Evolutionary conservation across 2,329 filamentous ascomycete genomes (phyloP).

Genomic region (Lachnellula occidentalis): DNA sequence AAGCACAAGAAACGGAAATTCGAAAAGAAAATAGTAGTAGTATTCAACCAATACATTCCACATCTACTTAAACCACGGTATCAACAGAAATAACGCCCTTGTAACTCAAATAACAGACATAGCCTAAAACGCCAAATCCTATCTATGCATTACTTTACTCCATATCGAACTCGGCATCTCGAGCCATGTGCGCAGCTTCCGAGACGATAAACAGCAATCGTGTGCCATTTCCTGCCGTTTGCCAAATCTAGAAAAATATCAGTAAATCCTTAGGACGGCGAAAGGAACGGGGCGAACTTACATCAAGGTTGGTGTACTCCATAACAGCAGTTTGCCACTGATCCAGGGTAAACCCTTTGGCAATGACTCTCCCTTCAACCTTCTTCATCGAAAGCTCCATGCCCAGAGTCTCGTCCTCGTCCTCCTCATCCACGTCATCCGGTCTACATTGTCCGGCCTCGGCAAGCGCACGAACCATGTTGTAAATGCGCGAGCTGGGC

Average conservation of each 20-base stretch:
- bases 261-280: constrained; percentile 29
- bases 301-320: constrained; percentile 82
- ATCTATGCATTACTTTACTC: constrained; percentile 11
- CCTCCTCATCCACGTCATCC: constrained; percentile 53
- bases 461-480: constrained; percentile 82
- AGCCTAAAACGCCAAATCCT: constrained; percentile 2
- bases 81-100: constrained; percentile 3
- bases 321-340: constrained; percentile 83
- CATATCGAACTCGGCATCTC: constrained; percentile 26
- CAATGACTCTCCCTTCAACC: constrained; percentile 85
- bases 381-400: constrained; percentile 81
- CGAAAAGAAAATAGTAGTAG: background rate
- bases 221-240: constrained; percentile 66
- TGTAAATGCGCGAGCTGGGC: constrained; percentile 86
- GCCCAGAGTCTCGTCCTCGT: constrained; percentile 58
- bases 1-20: too few relatives aligned
- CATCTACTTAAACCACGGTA: constrained; percentile 7
- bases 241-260: constrained; percentile 60
- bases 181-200: constrained; percentile 39
- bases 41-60: constrained; percentile 6
- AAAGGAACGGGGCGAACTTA: constrained; percentile 49
- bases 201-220: constrained; percentile 66
- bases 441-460: constrained; percentile 64
- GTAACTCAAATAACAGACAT: background rate
- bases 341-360: constrained; percentile 94